phyloP scores from a whole-genome alignment of 2,329 filamentous ascomycete genomes.

The Stachybotrys chlorohalonatus region DNA sequence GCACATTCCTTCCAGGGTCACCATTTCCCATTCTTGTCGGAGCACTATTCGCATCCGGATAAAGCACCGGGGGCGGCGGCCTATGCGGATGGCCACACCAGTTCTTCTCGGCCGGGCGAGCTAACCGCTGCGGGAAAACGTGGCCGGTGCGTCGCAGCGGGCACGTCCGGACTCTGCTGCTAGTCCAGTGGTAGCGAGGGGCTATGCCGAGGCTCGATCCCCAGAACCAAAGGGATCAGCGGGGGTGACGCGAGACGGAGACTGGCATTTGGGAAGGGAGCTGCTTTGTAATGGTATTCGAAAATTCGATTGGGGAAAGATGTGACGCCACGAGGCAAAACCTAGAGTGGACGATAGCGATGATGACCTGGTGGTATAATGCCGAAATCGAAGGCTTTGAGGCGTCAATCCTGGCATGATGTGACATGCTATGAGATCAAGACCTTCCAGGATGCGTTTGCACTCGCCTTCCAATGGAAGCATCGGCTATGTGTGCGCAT shows the following conservation, averaged over 20 bases:
- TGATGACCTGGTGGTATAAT: no score
- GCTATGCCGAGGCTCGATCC: neutral
- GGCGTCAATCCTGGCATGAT: no score
- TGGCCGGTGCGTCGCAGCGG: neutral
- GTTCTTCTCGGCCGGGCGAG: neutral
- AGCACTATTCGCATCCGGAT: neutral
- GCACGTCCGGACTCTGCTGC: neutral
- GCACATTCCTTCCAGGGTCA: neutral
- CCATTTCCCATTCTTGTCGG: no score
- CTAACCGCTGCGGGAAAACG: neutral
- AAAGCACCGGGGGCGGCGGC: neutral
- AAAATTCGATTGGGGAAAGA: neutral
- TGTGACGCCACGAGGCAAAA: neutral
- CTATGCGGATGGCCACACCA: no score
- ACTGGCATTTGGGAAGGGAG: no score
- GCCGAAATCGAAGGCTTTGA: no score
- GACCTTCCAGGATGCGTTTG: no score
- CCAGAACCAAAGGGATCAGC: neutral
- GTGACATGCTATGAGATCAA: no score
- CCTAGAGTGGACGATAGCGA: no score
- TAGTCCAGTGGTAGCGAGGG: neutral
- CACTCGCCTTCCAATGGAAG: no score
- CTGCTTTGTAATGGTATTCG: neutral
- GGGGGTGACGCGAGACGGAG: no score
- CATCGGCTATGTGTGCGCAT: no score